These are phyloP conservation scores for Emergomyces africanus DNA, from an alignment of 2,329 filamentous ascomycete species.

Conservation along the genomic window DNA sequence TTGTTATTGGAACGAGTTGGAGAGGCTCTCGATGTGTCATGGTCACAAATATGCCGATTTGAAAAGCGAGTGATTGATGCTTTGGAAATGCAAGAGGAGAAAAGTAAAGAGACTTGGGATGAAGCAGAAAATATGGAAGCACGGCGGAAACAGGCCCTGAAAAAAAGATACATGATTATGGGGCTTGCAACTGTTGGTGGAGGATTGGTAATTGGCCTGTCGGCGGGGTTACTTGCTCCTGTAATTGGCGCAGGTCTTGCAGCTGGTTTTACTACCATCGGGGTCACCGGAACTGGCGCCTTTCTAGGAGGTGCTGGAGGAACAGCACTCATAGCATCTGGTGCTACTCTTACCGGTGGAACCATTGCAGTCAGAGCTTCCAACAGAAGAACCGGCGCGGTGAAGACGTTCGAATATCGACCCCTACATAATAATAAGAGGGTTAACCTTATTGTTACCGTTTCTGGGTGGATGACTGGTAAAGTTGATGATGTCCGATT, in stretches of 20 bases:
- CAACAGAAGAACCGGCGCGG: conserved; percentile 75
- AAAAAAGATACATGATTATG: conserved; percentile 84
- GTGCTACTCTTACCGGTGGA: conserved; percentile 72
- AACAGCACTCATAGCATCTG: conserved; percentile 85
- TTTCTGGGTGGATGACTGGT: conserved; percentile 97
- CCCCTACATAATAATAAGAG: conserved; percentile 97
- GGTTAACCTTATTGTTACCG: conserved; percentile 86
- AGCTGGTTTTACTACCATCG: conserved; percentile 89
- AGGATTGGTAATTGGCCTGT: conserved; percentile 86
- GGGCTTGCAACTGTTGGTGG: conserved; percentile 92
- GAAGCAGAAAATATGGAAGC: conserved; percentile 88
- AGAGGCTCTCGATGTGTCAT: conserved; percentile 64
- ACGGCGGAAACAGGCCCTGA: conserved; percentile 67
- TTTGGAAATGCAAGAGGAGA: conserved; percentile 91
- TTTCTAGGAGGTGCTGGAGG: conserved; percentile 89
- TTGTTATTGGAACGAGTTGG: conserved; percentile 74
- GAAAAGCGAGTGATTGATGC: conserved; percentile 96
- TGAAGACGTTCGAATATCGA: conserved; percentile 93
- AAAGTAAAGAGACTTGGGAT: conserved; percentile 94
- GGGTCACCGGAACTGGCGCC: conserved; percentile 72
- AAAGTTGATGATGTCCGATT: conserved; percentile 93
- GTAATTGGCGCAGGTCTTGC: conserved; percentile 90
- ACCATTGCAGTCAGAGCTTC: conserved; percentile 78
- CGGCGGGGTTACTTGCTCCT: conserved; percentile 79
- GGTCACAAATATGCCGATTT: conserved; percentile 90